A percentile compares a stretch with the other conserved stretches of the same genome.
These are phyloP conservation scores for Leishmania amazonensis DNA, from an alignment of 208 protist genomes.

Conservation along the genomic window DNA sequence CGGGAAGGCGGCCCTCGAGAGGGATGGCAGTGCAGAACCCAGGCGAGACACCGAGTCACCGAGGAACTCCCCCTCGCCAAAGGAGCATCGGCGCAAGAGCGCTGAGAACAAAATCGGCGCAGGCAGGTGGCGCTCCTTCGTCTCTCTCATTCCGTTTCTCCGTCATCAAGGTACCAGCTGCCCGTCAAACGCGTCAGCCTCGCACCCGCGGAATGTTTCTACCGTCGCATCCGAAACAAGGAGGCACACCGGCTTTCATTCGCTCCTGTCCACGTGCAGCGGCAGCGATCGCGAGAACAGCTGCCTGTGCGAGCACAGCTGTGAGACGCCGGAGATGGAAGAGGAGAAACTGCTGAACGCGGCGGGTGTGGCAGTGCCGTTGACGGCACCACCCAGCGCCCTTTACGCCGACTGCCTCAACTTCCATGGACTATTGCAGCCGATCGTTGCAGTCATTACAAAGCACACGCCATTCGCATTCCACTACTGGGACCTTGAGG, in stretches of 20 bases:
- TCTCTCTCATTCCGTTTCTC: constrained; percentile 12
- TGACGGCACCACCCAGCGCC: constrained; percentile 6
- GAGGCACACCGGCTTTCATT: background rate
- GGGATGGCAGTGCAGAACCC: background rate
- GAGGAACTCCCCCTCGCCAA: background rate
- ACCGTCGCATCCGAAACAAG: background rate
- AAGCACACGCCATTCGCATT: constrained; percentile 49
- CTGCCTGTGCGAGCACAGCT: background rate
- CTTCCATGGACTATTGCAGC: constrained; percentile 54
- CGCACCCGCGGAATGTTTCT: background rate
- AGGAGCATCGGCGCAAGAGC: background rate
- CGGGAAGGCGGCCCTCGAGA: background rate
- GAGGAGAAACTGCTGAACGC: constrained; percentile 28
- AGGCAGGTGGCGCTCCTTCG: constrained; percentile 7
- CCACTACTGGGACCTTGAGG: constrained; percentile 75
- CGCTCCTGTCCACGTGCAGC: background rate
- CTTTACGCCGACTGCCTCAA: constrained; percentile 38
- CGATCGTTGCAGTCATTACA: constrained; percentile 49
- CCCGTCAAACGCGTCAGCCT: background rate
- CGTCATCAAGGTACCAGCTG: background rate
- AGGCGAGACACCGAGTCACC: background rate
- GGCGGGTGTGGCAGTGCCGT: constrained; percentile 9
- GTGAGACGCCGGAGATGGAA: background rate
- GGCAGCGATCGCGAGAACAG: constrained; percentile 1
- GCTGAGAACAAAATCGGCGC: background rate